Percentiles rank a stretch among this genome's conserved stretches.
These are phyloP conservation scores for Serendipita sp. DNA, from an alignment of 768 basidiomycete species.

Conservation along the genomic window DNA sequence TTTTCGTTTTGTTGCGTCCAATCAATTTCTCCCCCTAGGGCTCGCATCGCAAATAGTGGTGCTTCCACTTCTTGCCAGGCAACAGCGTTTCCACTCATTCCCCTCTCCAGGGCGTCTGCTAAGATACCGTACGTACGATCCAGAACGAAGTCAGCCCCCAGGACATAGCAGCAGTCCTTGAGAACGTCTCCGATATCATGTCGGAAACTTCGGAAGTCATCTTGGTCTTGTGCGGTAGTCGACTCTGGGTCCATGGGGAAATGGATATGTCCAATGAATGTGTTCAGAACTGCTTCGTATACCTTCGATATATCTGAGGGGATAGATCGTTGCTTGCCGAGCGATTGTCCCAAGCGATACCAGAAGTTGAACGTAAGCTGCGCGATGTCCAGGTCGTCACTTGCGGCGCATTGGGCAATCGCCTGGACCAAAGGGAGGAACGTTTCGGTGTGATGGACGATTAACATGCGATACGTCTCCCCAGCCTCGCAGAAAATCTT, in stretches of 20 bases:
- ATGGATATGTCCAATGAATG: slow-evolving; percentile 79
- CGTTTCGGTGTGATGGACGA: slow-evolving; percentile 76
- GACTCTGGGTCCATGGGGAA: slow-evolving; percentile 61
- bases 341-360: slow-evolving; percentile 86
- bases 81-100: slow-evolving; percentile 23
- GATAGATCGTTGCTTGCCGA: slow-evolving; percentile 58
- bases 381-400: slow-evolving; percentile 86
- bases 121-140: slow-evolving; percentile 68
- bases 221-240: slow-evolving; percentile 68
- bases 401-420: slow-evolving; percentile 83
- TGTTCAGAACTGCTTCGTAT: slow-evolving; percentile 65
- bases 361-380: slow-evolving; percentile 97
- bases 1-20: slow-evolving; percentile 51
- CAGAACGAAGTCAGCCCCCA: slow-evolving; percentile 75
- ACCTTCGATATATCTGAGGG: slow-evolving; percentile 67
- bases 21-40: slow-evolving; percentile 93
- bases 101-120: slow-evolving; percentile 46
- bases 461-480: slow-evolving; percentile 79
- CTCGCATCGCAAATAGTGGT: slow-evolving; percentile 90
- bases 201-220: slow-evolving; percentile 85
- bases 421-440: slow-evolving; percentile 94
- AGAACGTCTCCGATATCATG: slow-evolving; percentile 98
- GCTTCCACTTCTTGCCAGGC: slow-evolving; percentile 98
- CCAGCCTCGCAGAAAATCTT: slow-evolving; percentile 95
- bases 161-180: slow-evolving; percentile 92